Evolutionary conservation across 1,139 yeast genomes (phyloP), one percentile per base, ranked within the genome.

Genomic region (Candida glucosophila): DNA sequence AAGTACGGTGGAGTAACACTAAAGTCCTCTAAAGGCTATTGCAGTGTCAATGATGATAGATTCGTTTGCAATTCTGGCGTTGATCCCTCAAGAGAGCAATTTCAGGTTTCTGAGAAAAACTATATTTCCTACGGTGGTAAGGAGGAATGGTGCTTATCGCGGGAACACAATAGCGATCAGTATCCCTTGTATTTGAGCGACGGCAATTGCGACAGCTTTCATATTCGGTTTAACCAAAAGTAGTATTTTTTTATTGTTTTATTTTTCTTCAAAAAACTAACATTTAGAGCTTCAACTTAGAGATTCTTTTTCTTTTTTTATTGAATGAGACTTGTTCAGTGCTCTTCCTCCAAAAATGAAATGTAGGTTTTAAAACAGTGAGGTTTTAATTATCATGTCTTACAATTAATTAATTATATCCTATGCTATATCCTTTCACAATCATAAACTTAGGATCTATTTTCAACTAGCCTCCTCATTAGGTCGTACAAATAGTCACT

Each of bases 1-100:
- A 68, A 71, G 18, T 77, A 73, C 49, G 93, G 92, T 4, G 88
- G 88, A n/a, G 67, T 73, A 40, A 68, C 73, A 30, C 44, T 83
- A 18, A 63, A 62, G 29, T 68, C 90, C 1, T 71, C 83, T 19
- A 75, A 70, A 43, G 95, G 95, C 0, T 68, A 64, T 32, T 86
- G 96, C 55, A 78, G 77, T 4, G 49, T 85, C 11, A 51, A 55
- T 29, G 35, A 39, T 11, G 29, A 39, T 20, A 53, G 54, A 7
- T 49, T 64, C 22, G 47, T 43, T 10, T 64, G 71, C 39, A 54
- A 54, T 23, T 35, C 49, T 8, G 36, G 43, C 4, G 44, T 44
- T 33, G 54, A 29, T 35, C 55, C 43, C 14, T 42, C 42, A 13
- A 63, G 73, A 25, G 63, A 57, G 40, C 82, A 76, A 39, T 76